Evolutionary conservation across 2,329 filamentous ascomycete species (phyloP), one percentile per base, ranked within the genome.

Genomic region (Alternaria sp.): DNA sequence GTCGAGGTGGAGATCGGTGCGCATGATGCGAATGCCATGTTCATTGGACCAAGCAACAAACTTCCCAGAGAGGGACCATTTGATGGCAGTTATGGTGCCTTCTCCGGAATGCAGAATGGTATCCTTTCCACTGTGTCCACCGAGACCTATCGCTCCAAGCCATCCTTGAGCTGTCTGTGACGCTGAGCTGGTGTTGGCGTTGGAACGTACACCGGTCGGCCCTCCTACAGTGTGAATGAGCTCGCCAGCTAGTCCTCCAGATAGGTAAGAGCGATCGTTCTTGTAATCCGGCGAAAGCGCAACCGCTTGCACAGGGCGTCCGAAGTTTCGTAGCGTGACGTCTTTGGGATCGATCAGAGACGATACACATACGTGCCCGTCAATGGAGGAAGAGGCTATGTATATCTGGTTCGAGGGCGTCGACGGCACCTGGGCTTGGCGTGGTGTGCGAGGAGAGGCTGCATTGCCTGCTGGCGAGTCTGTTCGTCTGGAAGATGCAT

Each of bases 21-120:
- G 88, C 94, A 98, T 98, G 62, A 99, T 95, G 77, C 97, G 97
- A 75, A 98, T 96, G 4, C 95, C 95, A 72, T 96, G 91, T 78
- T 99, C 95, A 72, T 98, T 99, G 41, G 96, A 86, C 95, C 95
- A 99, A 0, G 89, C 92, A 1, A 97, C 91, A 73, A 94, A 98
- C 79, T 91, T 95, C 1, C 95, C 94, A 0, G 93, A 94, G 41
- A 94, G 77, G 0, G 94, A 98, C 93, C 94, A 99, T 77, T 96
- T 94, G 73, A 99, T 95, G 4, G 89, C 91, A 75, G 88, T 94
- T 64, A 99, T 95, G 2, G 89, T 88, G 4, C 95, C 95, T 80
- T 99, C 96, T 3, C 95, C 95, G 7, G 91, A 93, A 75, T 99
- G 95, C 47, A 98, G 79, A 3, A 97, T 83, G 0, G 88, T 93